Evolutionary conservation across 78 protist species (phyloP).

Genomic region (Planoprotostelium fungivorum): DNA sequence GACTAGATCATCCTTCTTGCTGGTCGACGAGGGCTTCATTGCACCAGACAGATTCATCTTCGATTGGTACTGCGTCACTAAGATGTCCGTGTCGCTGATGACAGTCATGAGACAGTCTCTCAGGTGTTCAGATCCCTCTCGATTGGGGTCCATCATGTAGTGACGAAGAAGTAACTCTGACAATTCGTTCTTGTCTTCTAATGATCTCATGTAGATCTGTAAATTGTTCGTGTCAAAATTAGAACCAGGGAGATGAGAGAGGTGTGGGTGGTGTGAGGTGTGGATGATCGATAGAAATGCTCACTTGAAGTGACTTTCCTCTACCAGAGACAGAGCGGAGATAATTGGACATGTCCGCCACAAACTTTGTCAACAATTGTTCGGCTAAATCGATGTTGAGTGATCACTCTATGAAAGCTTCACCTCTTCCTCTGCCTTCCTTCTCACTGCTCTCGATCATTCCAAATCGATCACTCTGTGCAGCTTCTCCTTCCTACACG

Average conservation of each 20-base stretch:
- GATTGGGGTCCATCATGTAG: background rate
- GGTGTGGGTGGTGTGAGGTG: too few relatives aligned
- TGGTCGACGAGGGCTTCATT: background rate
- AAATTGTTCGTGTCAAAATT: too few relatives aligned
- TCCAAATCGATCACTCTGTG: too few relatives aligned
- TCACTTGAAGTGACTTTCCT: background rate
- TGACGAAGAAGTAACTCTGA: background rate
- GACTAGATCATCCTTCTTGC: background rate
- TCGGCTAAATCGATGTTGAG: too few relatives aligned
- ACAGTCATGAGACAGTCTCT: background rate
- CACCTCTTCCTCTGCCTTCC: too few relatives aligned
- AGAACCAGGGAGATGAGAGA: too few relatives aligned
- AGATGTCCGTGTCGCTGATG: background rate
- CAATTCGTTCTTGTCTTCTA: background rate
- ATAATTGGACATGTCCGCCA: background rate
- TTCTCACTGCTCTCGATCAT: too few relatives aligned
- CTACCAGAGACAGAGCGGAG: background rate
- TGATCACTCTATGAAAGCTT: too few relatives aligned
- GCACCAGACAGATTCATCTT: background rate
- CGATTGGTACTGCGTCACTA: background rate
- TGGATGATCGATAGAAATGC: background rate
- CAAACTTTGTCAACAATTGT: background rate
- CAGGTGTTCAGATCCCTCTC: background rate
- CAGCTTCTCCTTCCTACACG: too few relatives aligned
- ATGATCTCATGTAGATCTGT: background rate